Base-by-base conservation (phyloP, 2,329 filamentous ascomycete genomes). In the Calonectria ilicicola region DNA sequence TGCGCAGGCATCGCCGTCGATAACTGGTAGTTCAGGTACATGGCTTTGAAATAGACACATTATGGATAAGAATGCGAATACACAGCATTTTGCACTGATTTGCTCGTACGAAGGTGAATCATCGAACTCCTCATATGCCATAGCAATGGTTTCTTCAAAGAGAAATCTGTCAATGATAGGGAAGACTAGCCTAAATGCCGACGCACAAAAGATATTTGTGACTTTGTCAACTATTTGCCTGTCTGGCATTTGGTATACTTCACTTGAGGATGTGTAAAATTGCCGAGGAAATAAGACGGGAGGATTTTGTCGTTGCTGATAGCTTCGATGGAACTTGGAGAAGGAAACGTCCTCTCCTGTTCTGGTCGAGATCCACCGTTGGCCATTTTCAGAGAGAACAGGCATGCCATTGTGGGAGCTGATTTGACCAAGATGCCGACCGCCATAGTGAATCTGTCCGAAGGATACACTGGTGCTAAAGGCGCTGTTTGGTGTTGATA, bases 41-140 rank as follows among this genome's bases (percentile, higher is more conserved):
- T 62, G 15, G 19, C 38, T 35, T 67, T 35, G 79, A 80, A 44
- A 56, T 67, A 67, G 29, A 65, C 74, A 53, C 17, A 81, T 75
- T 65, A 88, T 80, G 0, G 85, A 82, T 1, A 87, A 68, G 76
- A 90, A 89, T 1, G 87, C 82, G 66, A 88, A 83, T 1, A 90
- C 82, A 67, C 86, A 89, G 0, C 86, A 86, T 67, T 83, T 86
- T 23, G 85, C 83, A 27, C 81, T 81, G 5, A 83, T 77, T n/a
- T 76, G 74, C 70, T 78, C 80, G 51, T 80, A 44, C 7, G 76
- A 68, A 35, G 72, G 32, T 10, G 72, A 65, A 10, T 67, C 60
- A 1, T 73, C 63, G 1, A 74, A 65, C 3, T 81, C 75, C 5
- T 80, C 74, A 71, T 89, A 90, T 1, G 87, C 89, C 1, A 79